Conservation (phyloP, 2,329 filamentous ascomycete genomes). For the Blastomyces silverae region DNA sequence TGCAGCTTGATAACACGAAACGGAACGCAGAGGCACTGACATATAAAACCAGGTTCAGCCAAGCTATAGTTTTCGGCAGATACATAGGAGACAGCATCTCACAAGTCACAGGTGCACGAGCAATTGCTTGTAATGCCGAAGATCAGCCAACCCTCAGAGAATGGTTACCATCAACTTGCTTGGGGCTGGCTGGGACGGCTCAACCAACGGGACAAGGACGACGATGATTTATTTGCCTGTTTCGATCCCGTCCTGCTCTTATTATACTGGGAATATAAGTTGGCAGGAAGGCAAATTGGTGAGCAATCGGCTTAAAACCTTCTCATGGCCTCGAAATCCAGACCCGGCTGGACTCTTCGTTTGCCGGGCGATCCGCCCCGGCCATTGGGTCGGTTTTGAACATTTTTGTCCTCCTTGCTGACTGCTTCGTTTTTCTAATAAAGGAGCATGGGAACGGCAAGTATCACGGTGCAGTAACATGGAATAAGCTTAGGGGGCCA, state of each 20-base stretch:
- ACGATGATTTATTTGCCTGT: not conserved
- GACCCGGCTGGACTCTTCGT: not conserved
- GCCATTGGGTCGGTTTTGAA: not conserved
- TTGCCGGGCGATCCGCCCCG: conserved; percentile 1
- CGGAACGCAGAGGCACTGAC: not conserved
- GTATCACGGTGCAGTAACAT: not conserved
- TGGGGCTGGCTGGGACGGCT: not conserved
- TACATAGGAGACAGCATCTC: not conserved
- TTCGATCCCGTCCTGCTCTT: not conserved
- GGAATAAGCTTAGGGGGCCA: not conserved
- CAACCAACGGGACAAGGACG: not conserved
- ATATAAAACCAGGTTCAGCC: not conserved
- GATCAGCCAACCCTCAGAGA: not conserved
- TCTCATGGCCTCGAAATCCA: conserved; percentile 2
- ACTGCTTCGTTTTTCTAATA: not conserved
- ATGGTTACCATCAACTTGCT: not conserved
- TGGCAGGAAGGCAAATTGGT: not conserved
- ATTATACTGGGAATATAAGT: not conserved
- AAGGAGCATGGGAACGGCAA: not conserved
- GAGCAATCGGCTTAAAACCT: not conserved
- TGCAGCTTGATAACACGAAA: not conserved
- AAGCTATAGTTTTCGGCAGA: not conserved
- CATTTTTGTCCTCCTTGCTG: not conserved
- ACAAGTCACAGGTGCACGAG: not conserved
- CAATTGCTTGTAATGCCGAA: not conserved